Conservation (phyloP, 116 monocot genomes). For the Papilionanthe hybrid region DNA sequence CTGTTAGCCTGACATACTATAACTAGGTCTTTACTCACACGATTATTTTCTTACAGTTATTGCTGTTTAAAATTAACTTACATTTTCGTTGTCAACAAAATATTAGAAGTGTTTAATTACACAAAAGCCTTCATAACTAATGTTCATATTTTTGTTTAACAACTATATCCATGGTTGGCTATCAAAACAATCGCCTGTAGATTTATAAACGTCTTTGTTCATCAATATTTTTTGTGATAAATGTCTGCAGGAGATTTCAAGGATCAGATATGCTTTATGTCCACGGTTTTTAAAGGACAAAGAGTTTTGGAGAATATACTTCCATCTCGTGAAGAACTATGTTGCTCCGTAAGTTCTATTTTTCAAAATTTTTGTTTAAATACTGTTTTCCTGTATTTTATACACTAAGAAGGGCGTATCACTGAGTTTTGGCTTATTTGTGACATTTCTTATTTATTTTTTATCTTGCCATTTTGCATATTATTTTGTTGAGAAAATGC, state of each 20-base stretch:
- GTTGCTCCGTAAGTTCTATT: constrained; percentile 59
- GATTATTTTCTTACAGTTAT: too few relatives aligned
- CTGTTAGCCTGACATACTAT: too few relatives aligned
- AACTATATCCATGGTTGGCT: neutral
- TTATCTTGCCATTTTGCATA: neutral
- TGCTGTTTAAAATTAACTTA: neutral
- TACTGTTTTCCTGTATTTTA: neutral
- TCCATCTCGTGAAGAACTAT: constrained; percentile 67
- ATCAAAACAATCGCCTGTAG: neutral
- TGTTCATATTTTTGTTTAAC: too few relatives aligned
- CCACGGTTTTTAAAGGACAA: constrained; percentile 73
- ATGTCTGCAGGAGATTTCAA: constrained; percentile 59
- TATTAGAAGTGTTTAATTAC: too few relatives aligned
- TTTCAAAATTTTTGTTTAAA: neutral
- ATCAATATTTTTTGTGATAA: neutral
- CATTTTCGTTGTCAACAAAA: neutral
- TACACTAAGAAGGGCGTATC: neutral
- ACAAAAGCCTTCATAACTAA: too few relatives aligned
- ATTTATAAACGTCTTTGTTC: neutral
- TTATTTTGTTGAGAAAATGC: neutral
- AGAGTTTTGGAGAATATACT: constrained; percentile 89
- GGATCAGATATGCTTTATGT: constrained; percentile 64
- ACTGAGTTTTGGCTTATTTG: neutral
- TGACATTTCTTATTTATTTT: neutral
- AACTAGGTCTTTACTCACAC: too few relatives aligned